Conservation (phyloP, 768 basidiomycete species). For the Tubosaeta sp. region DNA sequence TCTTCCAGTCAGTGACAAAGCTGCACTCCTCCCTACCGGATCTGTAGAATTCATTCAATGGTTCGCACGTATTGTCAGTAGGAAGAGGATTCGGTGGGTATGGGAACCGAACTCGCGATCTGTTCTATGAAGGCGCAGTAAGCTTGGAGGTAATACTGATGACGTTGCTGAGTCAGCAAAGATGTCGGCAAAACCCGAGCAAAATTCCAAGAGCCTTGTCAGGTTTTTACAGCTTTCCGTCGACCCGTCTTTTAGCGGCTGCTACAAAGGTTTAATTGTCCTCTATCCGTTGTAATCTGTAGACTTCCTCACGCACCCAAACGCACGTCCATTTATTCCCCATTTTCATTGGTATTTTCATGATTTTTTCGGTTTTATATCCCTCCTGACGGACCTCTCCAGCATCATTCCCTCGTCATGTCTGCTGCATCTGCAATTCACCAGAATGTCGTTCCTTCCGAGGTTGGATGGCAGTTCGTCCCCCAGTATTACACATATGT, state of each 20-base stretch:
- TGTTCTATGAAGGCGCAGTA: no score
- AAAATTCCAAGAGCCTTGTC: conserved; percentile 23
- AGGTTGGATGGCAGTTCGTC: conserved; percentile 99
- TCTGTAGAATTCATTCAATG: no score
- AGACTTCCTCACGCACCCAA: conserved; percentile 35
- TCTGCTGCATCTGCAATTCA: conserved; percentile 44
- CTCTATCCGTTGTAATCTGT: conserved; percentile 34
- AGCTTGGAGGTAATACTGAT: no score
- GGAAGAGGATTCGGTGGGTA: no score
- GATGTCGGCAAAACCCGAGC: conserved; percentile 26
- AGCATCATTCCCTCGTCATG: conserved; percentile 35
- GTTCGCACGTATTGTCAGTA: no score
- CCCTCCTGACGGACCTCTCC: conserved; percentile 4
- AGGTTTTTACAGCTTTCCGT: conserved; percentile 17
- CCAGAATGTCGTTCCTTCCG: conserved; percentile 76
- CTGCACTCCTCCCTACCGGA: no score
- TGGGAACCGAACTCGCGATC: no score
- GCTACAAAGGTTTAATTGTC: conserved; percentile 24
- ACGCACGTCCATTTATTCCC: conserved; percentile 32
- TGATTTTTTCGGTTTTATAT: not conserved
- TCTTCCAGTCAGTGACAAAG: no score
- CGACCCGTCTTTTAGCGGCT: conserved; percentile 25
- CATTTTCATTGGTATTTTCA: conserved; percentile 23
- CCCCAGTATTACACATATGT: conserved; percentile 99
- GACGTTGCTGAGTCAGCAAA: conserved; percentile 26